These are phyloP conservation scores for Talaromyces proteolyticus DNA, from an alignment of 495 filamentous ascomycete genomes.

Conservation along the genomic window DNA sequence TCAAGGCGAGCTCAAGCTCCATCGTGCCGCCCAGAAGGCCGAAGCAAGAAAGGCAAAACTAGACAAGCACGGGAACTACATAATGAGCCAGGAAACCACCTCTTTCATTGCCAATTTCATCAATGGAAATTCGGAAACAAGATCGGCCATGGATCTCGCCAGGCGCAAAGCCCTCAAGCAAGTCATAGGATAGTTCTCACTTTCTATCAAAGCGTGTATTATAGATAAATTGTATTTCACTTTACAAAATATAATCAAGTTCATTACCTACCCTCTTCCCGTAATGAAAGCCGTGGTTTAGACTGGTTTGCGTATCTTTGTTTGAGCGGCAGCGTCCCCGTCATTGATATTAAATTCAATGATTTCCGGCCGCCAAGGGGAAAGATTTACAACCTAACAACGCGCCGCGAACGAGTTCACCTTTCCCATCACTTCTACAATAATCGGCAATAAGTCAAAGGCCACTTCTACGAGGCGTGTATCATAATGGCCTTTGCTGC, in stretches of 20 bases:
- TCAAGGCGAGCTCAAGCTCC: conserved; percentile 23
- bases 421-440: neutral
- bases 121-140: conserved; percentile 18
- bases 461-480: neutral
- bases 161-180: too few species aligned
- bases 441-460: neutral
- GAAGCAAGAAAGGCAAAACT: conserved; percentile 17
- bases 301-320: too few species aligned
- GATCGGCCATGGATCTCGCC: too few species aligned
- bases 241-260: too few species aligned
- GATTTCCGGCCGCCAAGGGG: conserved; percentile 1
- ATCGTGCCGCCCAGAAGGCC: conserved; percentile 16
- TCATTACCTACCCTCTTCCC: neutral
- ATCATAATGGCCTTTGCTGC: conserved; percentile 37
- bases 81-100: conserved; percentile 24
- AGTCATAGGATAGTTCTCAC: neutral
- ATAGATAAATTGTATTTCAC: conserved; percentile 2
- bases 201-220: conserved; percentile 1
- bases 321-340: neutral
- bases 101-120: conserved; percentile 32
- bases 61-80: conserved; percentile 30
- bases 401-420: neutral
- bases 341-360: neutral
- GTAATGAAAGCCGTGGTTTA: conserved; percentile 2
- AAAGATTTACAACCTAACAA: neutral